Conservation (phyloP, 2,329 filamentous ascomycete species). For the Remersonia thermophila region DNA sequence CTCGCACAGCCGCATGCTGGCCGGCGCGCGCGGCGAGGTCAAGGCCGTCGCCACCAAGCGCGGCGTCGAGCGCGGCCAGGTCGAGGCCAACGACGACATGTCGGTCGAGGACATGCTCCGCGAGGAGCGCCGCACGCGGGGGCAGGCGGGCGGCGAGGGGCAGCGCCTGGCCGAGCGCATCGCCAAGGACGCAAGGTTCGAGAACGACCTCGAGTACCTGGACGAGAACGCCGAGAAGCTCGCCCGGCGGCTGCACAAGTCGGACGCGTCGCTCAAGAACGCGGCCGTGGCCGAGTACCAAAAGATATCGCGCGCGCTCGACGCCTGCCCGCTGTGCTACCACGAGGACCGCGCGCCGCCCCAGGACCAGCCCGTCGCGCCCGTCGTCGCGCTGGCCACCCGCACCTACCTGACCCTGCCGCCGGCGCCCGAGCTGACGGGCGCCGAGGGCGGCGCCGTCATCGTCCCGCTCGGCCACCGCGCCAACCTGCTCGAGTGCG, state of each 20-base stretch:
- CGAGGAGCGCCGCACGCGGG: slow-evolving; percentile 77
- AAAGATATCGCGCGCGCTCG: slow-evolving; percentile 74
- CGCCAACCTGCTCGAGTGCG: slow-evolving; percentile 86
- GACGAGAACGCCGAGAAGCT: slow-evolving; percentile 92
- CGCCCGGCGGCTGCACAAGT: slow-evolving; percentile 76
- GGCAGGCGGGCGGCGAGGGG: slow-evolving; percentile 67
- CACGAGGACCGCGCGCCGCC: slow-evolving; percentile 68
- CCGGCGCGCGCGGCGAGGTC: slow-evolving; percentile 60
- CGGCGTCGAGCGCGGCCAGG: slow-evolving; percentile 69
- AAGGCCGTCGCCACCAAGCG: slow-evolving; percentile 67
- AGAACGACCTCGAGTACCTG: slow-evolving; percentile 89
- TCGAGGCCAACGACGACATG: slow-evolving; percentile 93
- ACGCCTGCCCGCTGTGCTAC: slow-evolving; percentile 80
- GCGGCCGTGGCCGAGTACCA: slow-evolving; percentile 80
- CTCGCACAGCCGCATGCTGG: slow-evolving; percentile 83
- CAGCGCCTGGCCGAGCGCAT: slow-evolving; percentile 81
- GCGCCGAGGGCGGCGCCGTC: slow-evolving; percentile 61
- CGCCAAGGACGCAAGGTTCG: slow-evolving; percentile 82
- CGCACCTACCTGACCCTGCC: slow-evolving; percentile 79
- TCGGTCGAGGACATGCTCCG: slow-evolving; percentile 92
- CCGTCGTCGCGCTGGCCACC: slow-evolving; percentile 74
- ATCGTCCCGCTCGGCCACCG: slow-evolving; percentile 84
- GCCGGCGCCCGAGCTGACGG: slow-evolving; percentile 73
- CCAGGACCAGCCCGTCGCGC: slow-evolving; percentile 58
- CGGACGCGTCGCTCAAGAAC: slow-evolving; percentile 77